Conservation (phyloP, 345 rosid species). For the Odontarrhena argentea region DNA sequence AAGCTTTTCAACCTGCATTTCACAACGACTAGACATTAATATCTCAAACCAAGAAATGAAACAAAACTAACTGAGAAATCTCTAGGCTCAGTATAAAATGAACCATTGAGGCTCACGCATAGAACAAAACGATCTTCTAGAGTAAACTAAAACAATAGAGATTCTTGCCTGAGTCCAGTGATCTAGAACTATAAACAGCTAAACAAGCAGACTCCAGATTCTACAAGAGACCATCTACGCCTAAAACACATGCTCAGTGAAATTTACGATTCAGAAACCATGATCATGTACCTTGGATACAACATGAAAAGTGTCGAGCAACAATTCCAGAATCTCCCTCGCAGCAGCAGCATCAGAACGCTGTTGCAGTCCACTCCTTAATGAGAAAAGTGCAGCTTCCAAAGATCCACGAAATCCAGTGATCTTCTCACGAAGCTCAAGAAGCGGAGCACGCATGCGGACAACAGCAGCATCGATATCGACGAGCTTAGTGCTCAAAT, state of each 20-base stretch:
- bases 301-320: conserved; percentile 93
- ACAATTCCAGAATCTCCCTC: conserved; percentile 78
- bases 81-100: neutral
- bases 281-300: conserved; percentile 75
- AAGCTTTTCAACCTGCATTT: conserved; percentile 84
- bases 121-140: conserved; percentile 13
- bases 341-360: conserved; percentile 94
- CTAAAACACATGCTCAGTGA: neutral
- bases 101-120: conserved; percentile 3
- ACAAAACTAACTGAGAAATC: neutral
- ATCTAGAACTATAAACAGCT: conserved; percentile 12
- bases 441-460: conserved; percentile 94
- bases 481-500: conserved; percentile 92
- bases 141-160: conserved; percentile 6
- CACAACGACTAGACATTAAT: neutral
- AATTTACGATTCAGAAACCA: conserved; percentile 3
- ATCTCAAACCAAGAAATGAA: neutral
- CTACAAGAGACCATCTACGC: neutral
- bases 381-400: conserved; percentile 64
- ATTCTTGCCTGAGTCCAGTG: conserved; percentile 5
- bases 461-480: conserved; percentile 89
- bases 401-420: conserved; percentile 74
- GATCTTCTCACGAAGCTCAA: conserved; percentile 90
- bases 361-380: conserved; percentile 81
- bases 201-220: conserved; percentile 1